These are phyloP conservation scores for Setomelanomma holmii DNA, from an alignment of 2,329 filamentous ascomycete genomes.

Conservation along the genomic window DNA sequence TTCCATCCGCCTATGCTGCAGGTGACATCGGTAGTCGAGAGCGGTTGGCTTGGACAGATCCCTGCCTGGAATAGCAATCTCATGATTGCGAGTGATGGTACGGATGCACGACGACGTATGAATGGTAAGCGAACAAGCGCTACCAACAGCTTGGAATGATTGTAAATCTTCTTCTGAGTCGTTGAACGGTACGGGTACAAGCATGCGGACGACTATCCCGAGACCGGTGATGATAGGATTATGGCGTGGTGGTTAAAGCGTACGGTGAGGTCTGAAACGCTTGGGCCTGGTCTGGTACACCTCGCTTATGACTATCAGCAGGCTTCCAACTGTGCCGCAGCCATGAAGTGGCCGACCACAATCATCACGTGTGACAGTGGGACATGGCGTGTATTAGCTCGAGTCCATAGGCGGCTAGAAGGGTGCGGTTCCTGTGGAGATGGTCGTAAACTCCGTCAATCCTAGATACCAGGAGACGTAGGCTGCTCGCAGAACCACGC, in stretches of 20 bases:
- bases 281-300: conserved; percentile 3
- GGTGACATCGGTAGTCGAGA: too few relatives aligned
- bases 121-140: not conserved
- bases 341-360: conserved; percentile 7
- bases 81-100: not conserved
- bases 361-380: conserved; percentile 3
- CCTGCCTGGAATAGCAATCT: too few relatives aligned
- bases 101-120: too few relatives aligned
- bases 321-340: conserved; percentile 13
- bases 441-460: not conserved
- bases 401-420: not conserved
- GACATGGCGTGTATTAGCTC: conserved; percentile 1
- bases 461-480: not conserved
- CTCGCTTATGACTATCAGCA: conserved; percentile 6
- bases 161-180: too few relatives aligned
- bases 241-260: not conserved
- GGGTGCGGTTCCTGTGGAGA: not conserved
- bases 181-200: not conserved
- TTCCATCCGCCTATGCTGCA: too few relatives aligned
- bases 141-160: not conserved
- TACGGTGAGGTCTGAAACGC: not conserved
- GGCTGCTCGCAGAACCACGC: not conserved
- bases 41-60: too few relatives aligned
- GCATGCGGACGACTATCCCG: not conserved
- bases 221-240: not conserved